Base-by-base conservation (phyloP, 2,329 filamentous ascomycete species). In the Hymenoscyphus occultus region DNA sequence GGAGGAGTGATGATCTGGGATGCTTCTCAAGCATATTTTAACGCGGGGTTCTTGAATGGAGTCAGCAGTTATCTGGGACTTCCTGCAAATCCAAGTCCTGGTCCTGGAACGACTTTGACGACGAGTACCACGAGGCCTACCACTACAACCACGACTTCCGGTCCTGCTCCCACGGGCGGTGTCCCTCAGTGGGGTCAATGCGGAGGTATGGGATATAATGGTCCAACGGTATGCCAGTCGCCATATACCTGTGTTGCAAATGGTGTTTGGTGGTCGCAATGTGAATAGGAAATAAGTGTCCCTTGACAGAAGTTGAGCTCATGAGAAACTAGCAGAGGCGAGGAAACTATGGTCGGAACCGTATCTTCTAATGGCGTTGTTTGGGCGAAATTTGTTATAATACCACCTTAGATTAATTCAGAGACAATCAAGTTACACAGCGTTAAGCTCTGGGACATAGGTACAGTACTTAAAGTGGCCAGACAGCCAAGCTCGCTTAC, bases 1-100 rank as follows among this genome's bases (percentile, higher is more conserved):
- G 87, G 86, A 7, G 88, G 88, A 39, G 81, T 87, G 35, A 89
- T 90, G 87, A 80, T 89, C 77, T 90, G 87, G 88, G 88, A 90
- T 74, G 84, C 84, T 76, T 84, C 80, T 39, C 86, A 88, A 77
- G 80, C 84, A 1, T 86, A 82, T 68, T 76, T 77, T n/a, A 89
- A 89, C 75, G 40, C 69, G 1, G 86, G 84, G 1, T 88, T 86
- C 73, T 76, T 89, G 10, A 58, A 63, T 45, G 51, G 39, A 1
- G 65, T 71, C 5, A 59, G 16, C 6, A 56, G 16, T 14, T 65
- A 69, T 61, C 54, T 73, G 32, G 39, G 45, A 7, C 12, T 56
- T 16, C 45, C 60, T 5, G 59, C 59, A 2, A 40, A 28, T 28
- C 28, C 28, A 28, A 28, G 28, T 28, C 28, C 28, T 28, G 28